Evolutionary conservation across 129 eudicot species (phyloP), one percentile per base, ranked within the genome.

Genomic region (Deinandra increscens): DNA sequence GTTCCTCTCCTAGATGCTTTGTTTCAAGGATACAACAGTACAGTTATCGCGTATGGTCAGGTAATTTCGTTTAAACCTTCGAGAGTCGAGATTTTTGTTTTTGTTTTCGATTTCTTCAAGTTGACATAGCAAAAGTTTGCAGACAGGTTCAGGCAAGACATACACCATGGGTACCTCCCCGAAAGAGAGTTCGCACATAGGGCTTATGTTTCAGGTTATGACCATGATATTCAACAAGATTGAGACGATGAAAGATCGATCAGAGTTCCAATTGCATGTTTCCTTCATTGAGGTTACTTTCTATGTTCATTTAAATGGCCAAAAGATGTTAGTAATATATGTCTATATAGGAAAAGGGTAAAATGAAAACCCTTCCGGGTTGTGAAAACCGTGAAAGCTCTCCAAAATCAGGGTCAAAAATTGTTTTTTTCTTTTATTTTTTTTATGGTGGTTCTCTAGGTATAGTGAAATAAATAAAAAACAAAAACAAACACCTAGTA

Each of bases 21-120:
- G 70, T 93, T 93, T 81, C 97, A 93, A 84, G 99, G 99, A 60
- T 93, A 93, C 76, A 93, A 93, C 46, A 83, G 95, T 55, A 93
- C 99, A 51, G 93, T 89, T 83, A 92, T 93, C 66, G 99, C 99
- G 17, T 93, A 93, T 74, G 99, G 99, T 72, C 99, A 93, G 95
- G 99, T 89, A 87, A 18, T 73, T 58, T 34, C 26, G 73, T 20
- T 54, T 51, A 50, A 48, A 80, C 64, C 13, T 76, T 45, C 4
- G 19, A 45, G 26, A 26, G n/a, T n/a, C 15, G 56, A 15, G 39
- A 45, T 5, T 1, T 3, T 39, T 11, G 10, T 0, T 67, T 9
- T 19, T 46, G 22, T 4, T 78, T 14, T 26, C n/a, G 26, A 37
- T 10, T 38, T 49, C 11, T 49, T 4, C 60, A 33, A 63, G 49